Percentiles rank a stretch among this genome's conserved stretches.
Evolutionary conservation across 2,329 filamentous ascomycete genomes (phyloP).

Genomic region (Calonectria pteridis): DNA sequence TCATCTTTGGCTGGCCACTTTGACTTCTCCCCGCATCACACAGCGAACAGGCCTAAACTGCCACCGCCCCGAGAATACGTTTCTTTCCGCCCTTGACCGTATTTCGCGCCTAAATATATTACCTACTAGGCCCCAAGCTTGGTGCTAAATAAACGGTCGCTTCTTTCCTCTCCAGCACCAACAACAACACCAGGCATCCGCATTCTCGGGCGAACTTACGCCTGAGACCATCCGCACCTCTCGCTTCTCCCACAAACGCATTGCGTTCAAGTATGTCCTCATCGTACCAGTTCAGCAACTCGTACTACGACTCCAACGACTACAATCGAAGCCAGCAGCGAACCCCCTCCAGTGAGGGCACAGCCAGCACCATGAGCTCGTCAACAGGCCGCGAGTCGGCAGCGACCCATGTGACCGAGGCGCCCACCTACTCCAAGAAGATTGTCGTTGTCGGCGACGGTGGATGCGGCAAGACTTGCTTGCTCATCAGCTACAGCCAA

Average conservation of each 20-base stretch:
- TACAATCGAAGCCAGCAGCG: conserved; percentile 62
- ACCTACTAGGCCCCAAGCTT: background rate
- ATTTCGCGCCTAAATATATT: conserved; percentile 18
- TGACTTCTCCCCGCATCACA: background rate
- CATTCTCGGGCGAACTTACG: conserved; percentile 34
- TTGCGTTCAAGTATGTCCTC: conserved; percentile 61
- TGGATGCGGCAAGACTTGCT: conserved; percentile 97
- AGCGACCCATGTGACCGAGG: conserved; percentile 88
- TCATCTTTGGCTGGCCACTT: conserved; percentile 10
- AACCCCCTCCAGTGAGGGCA: conserved; percentile 86
- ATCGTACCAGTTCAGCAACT: conserved; percentile 67
- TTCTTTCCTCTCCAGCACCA: conserved; percentile 10
- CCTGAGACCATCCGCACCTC: conserved; percentile 32
- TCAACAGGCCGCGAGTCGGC: conserved; percentile 82
- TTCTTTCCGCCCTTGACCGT: conserved; percentile 16
- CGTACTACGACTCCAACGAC: conserved; percentile 60
- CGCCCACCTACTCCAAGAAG: conserved; percentile 96
- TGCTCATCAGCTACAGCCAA: conserved; percentile 98
- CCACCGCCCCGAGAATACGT: conserved; percentile 25
- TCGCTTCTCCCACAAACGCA: conserved; percentile 29
- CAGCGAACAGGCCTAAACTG: conserved; percentile 13
- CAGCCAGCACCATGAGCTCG: conserved; percentile 86
- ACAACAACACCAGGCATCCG: conserved; percentile 17
- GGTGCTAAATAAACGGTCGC: conserved; percentile 6
- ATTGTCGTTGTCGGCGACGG: conserved; percentile 98